A percentile compares a stretch with the other conserved stretches of the same genome.
Conservation (phyloP, 169 alveolate genomes). For the Ichthyophthirius multifiliis region DNA sequence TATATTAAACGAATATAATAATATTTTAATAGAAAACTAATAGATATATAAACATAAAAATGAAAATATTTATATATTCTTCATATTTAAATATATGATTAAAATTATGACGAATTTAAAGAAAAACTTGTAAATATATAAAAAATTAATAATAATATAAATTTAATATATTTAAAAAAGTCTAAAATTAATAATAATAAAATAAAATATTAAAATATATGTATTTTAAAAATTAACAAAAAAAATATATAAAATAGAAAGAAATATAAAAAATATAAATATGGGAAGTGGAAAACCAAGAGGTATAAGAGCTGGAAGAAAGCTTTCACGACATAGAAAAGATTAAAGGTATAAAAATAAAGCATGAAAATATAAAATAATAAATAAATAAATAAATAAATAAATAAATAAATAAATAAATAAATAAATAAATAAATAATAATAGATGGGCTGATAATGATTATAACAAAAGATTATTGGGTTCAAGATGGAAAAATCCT, state of each 20-base stretch:
- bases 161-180: no score
- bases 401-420: not conserved
- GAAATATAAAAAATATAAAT: conserved; percentile 22
- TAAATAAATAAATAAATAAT: not conserved
- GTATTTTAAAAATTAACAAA: not conserved
- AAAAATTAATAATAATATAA: no score
- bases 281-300: conserved; percentile 95
- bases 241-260: not conserved
- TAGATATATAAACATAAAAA: no score
- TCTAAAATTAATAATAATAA: no score
- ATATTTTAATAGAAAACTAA: no score
- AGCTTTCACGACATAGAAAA: conserved; percentile 96
- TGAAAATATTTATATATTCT: no score
- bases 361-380: not conserved
- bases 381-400: not conserved
- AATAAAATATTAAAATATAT: no score
- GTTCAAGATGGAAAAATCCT: conserved; percentile 97
- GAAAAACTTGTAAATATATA: no score
- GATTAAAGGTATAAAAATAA: conserved; percentile 61
- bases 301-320: conserved; percentile 98
- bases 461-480: conserved; percentile 95
- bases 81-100: no score
- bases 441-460: conserved; percentile 97
- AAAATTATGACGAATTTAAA: no score
- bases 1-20: no score